These are phyloP conservation scores for Inga oerstediana DNA, from an alignment of 306 rosid genomes.

Conservation along the genomic window DNA sequence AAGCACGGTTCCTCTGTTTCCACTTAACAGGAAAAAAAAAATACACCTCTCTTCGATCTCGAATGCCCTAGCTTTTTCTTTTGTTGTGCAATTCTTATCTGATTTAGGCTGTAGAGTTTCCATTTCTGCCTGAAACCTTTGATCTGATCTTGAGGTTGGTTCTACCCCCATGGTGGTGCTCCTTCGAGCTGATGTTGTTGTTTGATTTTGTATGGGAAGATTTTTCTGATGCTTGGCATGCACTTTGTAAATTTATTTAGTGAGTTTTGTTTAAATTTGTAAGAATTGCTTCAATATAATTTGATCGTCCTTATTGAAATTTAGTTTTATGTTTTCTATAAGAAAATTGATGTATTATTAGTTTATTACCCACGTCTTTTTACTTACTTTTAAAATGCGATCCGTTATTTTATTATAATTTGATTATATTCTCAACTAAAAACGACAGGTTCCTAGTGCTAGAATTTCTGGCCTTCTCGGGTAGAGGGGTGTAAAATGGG, in stretches of 20 bases:
- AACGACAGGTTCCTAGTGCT: conserved; percentile 23
- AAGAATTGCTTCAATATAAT: neutral
- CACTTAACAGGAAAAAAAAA: neutral
- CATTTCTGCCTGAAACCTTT: conserved; percentile 25
- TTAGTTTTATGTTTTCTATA: conserved; percentile 28
- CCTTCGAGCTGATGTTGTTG: conserved; percentile 1
- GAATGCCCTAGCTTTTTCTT: conserved; percentile 37
- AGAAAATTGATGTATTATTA: neutral
- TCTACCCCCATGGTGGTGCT: conserved; percentile 1
- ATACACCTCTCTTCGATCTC: conserved; percentile 30
- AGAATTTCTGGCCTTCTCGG: conserved; percentile 1
- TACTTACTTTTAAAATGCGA: conserved; percentile 20
- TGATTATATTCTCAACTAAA: conserved; percentile 16
- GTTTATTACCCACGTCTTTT: neutral
- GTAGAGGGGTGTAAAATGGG: conserved; percentile 23
- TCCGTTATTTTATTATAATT: conserved; percentile 18
- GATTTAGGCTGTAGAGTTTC: conserved; percentile 24
- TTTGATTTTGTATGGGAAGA: conserved; percentile 13
- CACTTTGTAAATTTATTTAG: neutral
- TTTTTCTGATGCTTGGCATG: conserved; percentile 25
- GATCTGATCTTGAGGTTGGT: conserved; percentile 28
- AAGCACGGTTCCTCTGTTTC: conserved; percentile 34
- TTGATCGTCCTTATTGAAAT: conserved; percentile 27
- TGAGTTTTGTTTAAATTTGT: neutral
- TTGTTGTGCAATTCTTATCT: conserved; percentile 18